Conservation (phyloP, 176 grass and related monocot species). For the Calamus simplicifolius region DNA sequence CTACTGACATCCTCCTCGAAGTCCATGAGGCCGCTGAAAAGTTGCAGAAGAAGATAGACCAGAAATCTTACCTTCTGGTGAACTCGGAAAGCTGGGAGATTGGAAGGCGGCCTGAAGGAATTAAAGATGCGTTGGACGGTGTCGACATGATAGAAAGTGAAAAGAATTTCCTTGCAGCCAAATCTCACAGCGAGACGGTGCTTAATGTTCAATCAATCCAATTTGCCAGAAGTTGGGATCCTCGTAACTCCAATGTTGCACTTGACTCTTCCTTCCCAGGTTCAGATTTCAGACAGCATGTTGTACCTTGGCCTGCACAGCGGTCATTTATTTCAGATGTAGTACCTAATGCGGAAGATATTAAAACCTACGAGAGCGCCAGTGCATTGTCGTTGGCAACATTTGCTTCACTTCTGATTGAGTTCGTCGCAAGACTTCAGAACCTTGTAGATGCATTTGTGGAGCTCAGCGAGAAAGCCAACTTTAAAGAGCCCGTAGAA, state of each 20-base stretch:
- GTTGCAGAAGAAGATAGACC: conserved; percentile 83
- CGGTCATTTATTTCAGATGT: conserved; percentile 54
- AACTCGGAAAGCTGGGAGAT: conserved; percentile 57
- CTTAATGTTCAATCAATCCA: neutral
- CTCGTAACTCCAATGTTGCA: conserved; percentile 10
- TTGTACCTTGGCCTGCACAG: conserved; percentile 58
- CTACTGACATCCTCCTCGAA: conserved; percentile 48
- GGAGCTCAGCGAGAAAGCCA: conserved; percentile 67
- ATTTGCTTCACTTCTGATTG: conserved; percentile 81
- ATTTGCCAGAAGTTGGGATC: neutral
- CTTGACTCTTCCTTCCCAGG: conserved; percentile 40
- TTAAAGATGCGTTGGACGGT: conserved; percentile 29
- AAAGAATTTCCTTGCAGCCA: conserved; percentile 5
- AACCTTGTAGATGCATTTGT: conserved; percentile 90
- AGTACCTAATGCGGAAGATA: conserved; percentile 40
- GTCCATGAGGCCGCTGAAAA: conserved; percentile 62
- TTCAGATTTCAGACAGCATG: conserved; percentile 32
- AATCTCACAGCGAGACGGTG: neutral
- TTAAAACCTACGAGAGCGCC: conserved; percentile 81
- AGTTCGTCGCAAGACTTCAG: conserved; percentile 88
- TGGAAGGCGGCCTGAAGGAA: conserved; percentile 21
- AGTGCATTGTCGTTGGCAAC: conserved; percentile 92
- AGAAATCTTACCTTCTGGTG: conserved; percentile 65
- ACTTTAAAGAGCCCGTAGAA: conserved; percentile 63
- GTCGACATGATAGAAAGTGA: conserved; percentile 6